These are phyloP conservation scores for Pyracantha coccinea DNA, from an alignment of 331 rosid species.

Conservation along the genomic window DNA sequence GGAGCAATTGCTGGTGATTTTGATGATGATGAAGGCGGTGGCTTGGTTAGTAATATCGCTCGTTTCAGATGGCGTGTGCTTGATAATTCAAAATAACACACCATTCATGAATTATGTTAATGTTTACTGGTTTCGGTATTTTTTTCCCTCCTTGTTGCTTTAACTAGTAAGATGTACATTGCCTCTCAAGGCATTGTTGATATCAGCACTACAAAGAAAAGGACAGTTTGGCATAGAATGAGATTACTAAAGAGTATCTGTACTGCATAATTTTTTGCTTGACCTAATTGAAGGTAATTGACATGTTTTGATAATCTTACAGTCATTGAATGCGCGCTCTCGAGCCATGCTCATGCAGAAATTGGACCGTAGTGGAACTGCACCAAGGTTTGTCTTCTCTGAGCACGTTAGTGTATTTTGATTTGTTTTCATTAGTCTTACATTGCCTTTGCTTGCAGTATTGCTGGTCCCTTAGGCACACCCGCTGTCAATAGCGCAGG, in stretches of 20 bases:
- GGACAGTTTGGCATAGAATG: too few species aligned
- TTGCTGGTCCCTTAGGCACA: slow-evolving; percentile 49
- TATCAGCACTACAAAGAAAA: not conserved
- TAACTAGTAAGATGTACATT: not conserved
- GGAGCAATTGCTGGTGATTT: slow-evolving; percentile 83
- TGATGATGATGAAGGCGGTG: slow-evolving; percentile 89
- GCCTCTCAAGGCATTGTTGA: not conserved
- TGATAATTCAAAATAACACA: not conserved
- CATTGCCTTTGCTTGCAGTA: slow-evolving; percentile 31
- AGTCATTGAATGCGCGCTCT: slow-evolving; percentile 83
- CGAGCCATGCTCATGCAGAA: slow-evolving; percentile 92
- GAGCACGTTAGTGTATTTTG: not conserved
- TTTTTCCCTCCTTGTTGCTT: not conserved
- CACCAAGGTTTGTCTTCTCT: slow-evolving; percentile 44
- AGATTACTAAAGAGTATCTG: not conserved
- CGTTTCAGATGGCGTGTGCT: not conserved
- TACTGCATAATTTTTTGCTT: not conserved
- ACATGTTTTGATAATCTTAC: slow-evolving; percentile 27
- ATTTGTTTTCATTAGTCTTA: slow-evolving; percentile 15
- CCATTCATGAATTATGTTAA: not conserved
- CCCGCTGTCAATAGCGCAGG: slow-evolving; percentile 42
- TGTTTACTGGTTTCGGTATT: not conserved
- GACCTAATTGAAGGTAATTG: not conserved
- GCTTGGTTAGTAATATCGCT: slow-evolving; percentile 52
- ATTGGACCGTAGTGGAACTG: slow-evolving; percentile 87